Evolutionary conservation across 2,329 filamentous ascomycete genomes (phyloP).

Genomic region (Aspergillus awamori): DNA sequence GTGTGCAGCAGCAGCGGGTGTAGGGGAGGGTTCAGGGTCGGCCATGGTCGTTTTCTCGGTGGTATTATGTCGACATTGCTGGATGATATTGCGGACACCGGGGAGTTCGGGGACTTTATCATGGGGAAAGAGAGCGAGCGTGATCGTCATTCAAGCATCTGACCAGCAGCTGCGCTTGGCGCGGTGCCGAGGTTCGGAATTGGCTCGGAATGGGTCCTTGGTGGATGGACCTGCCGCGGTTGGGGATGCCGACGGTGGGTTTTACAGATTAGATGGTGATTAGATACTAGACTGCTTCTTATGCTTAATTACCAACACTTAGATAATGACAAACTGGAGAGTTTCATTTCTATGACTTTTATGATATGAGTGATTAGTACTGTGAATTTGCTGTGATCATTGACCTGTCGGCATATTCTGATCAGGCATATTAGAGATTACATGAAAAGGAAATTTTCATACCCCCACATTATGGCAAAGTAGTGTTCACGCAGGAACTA

Average conservation of each 20-base stretch:
- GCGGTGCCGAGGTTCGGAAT: conserved; percentile 21
- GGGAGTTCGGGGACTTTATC: neutral
- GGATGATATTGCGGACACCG: neutral
- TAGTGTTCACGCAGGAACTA: too few species aligned
- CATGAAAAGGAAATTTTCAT: too few species aligned
- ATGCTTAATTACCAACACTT: too few species aligned
- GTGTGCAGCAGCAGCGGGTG: conserved; percentile 15
- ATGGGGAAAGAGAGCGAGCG: neutral
- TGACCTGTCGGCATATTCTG: too few species aligned
- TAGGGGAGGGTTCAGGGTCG: conserved; percentile 18
- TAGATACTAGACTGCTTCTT: too few species aligned
- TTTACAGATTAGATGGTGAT: neutral
- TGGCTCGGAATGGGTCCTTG: neutral
- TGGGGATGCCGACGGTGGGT: neutral
- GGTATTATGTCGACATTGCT: neutral
- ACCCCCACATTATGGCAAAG: too few species aligned
- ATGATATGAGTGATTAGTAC: too few species aligned
- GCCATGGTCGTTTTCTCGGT: conserved; percentile 22
- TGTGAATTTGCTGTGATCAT: too few species aligned
- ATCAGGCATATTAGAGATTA: too few species aligned
- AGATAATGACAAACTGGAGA: too few species aligned
- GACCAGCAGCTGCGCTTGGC: conserved; percentile 14
- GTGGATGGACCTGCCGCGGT: neutral
- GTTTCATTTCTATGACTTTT: too few species aligned
- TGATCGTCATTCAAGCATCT: conserved; percentile 14